Evolutionary conservation across 192 early-diverging fungal species (phyloP).

Genomic region (Gorgonomyces haynaldii): DNA sequence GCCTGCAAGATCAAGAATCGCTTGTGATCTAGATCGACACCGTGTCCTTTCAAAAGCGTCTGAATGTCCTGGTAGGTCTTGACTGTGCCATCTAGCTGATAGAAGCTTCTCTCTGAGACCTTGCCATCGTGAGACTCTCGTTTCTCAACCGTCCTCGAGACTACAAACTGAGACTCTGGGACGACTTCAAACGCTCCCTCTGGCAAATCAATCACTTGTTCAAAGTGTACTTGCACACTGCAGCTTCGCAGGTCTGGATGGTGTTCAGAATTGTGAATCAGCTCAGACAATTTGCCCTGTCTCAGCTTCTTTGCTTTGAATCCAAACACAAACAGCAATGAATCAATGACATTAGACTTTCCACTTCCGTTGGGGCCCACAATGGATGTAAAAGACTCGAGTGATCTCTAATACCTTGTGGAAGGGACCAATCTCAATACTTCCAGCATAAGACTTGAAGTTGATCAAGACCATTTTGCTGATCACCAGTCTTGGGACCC

Average conservation of each 20-base stretch:
- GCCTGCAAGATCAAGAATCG: slow-evolving; percentile 90
- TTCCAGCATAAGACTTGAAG: slow-evolving; percentile 93
- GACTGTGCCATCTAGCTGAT: slow-evolving; percentile 32
- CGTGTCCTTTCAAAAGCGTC: slow-evolving; percentile 63
- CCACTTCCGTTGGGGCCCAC: slow-evolving; percentile 98
- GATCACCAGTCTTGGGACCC: slow-evolving; percentile 52
- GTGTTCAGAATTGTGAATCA: slow-evolving; percentile 86
- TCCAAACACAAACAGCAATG: slow-evolving; percentile 96
- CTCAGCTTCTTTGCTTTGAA: slow-evolving; percentile 95
- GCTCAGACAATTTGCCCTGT: slow-evolving; percentile 85
- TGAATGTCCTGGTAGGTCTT: slow-evolving; percentile 79
- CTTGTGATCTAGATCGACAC: slow-evolving; percentile 95
- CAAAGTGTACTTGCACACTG: slow-evolving; percentile 87
- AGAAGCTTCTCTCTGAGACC: slow-evolving; percentile 30
- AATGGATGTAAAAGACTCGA: slow-evolving; percentile 62
- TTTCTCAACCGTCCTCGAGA: slow-evolving; percentile 55
- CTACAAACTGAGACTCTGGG: slow-evolving; percentile 56
- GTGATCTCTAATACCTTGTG: slow-evolving; percentile 58
- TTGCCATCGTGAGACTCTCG: slow-evolving; percentile 7
- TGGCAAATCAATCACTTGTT: slow-evolving; percentile 76
- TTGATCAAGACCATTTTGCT: slow-evolving; percentile 80
- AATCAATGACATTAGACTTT: slow-evolving; percentile 98
- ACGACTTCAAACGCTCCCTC: slow-evolving; percentile 24
- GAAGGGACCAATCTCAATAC: slow-evolving; percentile 90
- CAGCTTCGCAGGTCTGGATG: slow-evolving; percentile 61